A percentile compares a stretch with the other conserved stretches of the same genome.
Evolutionary conservation across 75 land plant species (phyloP).

Genomic region (Larix kaempferi): DNA sequence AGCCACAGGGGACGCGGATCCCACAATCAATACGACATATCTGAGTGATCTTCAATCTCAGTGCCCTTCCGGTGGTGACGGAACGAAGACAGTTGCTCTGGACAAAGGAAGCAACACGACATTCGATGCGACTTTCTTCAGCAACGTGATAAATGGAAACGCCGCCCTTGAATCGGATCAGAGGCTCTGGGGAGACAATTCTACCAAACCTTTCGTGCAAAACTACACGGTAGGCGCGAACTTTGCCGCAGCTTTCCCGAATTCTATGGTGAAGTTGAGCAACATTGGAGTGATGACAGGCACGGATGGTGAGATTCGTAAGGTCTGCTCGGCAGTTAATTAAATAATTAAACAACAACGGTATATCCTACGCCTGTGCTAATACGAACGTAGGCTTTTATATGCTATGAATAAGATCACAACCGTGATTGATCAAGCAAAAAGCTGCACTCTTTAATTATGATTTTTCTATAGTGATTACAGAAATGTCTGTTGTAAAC

Average conservation of each 20-base stretch:
- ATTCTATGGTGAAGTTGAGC: slow-evolving; percentile 57
- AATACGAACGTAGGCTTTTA: too few species aligned
- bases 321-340: slow-evolving; percentile 43
- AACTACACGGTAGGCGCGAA: slow-evolving; percentile 22
- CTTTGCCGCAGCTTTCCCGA: slow-evolving; percentile 29
- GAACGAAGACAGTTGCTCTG: slow-evolving; percentile 30
- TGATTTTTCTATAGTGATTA: too few species aligned
- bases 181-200: slow-evolving; percentile 29
- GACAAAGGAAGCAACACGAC: slow-evolving; percentile 39
- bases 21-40: slow-evolving; percentile 26
- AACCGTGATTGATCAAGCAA: too few species aligned
- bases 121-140: slow-evolving; percentile 57
- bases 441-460: too few species aligned
- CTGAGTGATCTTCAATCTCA: slow-evolving; percentile 21
- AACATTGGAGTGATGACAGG: slow-evolving; percentile 54
- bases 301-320: slow-evolving; percentile 49
- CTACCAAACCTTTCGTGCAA: slow-evolving; percentile 16
- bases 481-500: too few species aligned
- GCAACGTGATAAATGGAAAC: slow-evolving; percentile 42
- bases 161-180: slow-evolving; percentile 56
- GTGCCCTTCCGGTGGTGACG: slow-evolving; percentile 41
- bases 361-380: too few species aligned
- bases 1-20: slow-evolving; percentile 54
- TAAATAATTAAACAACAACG: neutral
- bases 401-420: too few species aligned